Evolutionary conservation across 2,329 filamentous ascomycete species (phyloP), one percentile per base, ranked within the genome.

Genomic region (Diatrype stigma): DNA sequence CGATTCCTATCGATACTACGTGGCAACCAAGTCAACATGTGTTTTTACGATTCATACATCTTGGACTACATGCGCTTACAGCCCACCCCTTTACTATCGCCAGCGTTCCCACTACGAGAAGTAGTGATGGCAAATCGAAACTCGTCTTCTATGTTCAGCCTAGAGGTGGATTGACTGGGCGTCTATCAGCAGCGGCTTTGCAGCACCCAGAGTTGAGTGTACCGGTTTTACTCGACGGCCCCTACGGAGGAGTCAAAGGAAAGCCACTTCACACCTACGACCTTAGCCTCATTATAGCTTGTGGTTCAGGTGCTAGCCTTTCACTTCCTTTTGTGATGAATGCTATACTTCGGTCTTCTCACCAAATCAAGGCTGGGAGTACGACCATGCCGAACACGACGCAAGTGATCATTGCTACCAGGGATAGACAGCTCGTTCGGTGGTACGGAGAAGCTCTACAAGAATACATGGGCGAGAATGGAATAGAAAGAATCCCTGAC

Each of bases 21-120:
- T 84, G 80, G 79, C 59, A 54, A 0, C 73, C 78, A 0, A 78
- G 78, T 0, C 80, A 84, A 54, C 79, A 84, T 54, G 68, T 77
- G 46, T 82, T 80, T 57, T 60, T 83, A 6, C 76, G 79, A 10
- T 81, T 82, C 59, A 60, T 76, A 2, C 68, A 69, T 16, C 54
- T 73, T 22, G 74, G 75, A 16, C 44, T 70, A 3, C 70, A 77
- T 50, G 60, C 70, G 2, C 59, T 78, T 2, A 76, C 75, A 0
- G 65, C 73, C 0, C 79, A 82, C 50, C 79, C 80, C 0, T 82
- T 83, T 60, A 81, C 79, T 1, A 76, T 80, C 47, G 77, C 76
- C 60, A 81, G 78, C 2, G 55, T 77, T 0, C 73, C 78, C 0
- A 53, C 46, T 10, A 46, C 47, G 14, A 59, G 60, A 26, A 38